Percentiles rank a stretch among this genome's conserved stretches.
Conservation (phyloP, 495 filamentous ascomycete genomes). For the Hyaloscypha hepaticicola region DNA sequence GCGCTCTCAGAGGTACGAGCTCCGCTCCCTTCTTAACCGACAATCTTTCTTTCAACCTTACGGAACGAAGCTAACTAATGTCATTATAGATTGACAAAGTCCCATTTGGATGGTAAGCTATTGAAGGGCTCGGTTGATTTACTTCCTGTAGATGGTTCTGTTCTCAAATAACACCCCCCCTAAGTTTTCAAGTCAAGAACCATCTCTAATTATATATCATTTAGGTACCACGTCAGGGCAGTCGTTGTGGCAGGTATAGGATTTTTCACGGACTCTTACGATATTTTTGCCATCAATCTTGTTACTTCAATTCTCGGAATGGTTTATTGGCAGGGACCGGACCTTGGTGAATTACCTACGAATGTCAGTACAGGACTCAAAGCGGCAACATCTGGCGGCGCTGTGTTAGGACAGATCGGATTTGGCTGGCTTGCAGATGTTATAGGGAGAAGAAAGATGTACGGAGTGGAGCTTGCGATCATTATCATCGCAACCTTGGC, state of each 20-base stretch:
- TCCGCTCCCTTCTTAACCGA: not conserved
- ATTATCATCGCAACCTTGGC: conserved; percentile 69
- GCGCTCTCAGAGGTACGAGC: conserved; percentile 56
- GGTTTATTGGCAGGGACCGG: conserved; percentile 40
- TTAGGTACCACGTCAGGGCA: conserved; percentile 68
- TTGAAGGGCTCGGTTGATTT: conserved; percentile 41
- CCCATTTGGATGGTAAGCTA: conserved; percentile 73
- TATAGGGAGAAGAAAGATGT: conserved; percentile 73
- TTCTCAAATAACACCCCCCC: not conserved
- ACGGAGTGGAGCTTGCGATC: conserved; percentile 71
- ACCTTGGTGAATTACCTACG: conserved; percentile 52
- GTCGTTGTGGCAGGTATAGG: conserved; percentile 75
- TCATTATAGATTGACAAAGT: conserved; percentile 62
- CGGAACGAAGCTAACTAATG: conserved; percentile 3
- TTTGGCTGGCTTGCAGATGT: conserved; percentile 69
- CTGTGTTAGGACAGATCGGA: conserved; percentile 68
- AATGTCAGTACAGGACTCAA: conserved; percentile 69
- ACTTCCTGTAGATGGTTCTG: not conserved
- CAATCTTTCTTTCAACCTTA: not conserved
- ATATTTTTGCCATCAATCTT: conserved; percentile 79
- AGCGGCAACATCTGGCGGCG: conserved; percentile 69
- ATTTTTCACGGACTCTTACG: conserved; percentile 79
- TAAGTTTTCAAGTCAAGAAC: not conserved
- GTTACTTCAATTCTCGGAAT: conserved; percentile 68
- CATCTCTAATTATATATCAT: not conserved